phyloP scores from a whole-genome alignment of 495 filamentous ascomycete species.

The Mytilinidion resinicola region DNA sequence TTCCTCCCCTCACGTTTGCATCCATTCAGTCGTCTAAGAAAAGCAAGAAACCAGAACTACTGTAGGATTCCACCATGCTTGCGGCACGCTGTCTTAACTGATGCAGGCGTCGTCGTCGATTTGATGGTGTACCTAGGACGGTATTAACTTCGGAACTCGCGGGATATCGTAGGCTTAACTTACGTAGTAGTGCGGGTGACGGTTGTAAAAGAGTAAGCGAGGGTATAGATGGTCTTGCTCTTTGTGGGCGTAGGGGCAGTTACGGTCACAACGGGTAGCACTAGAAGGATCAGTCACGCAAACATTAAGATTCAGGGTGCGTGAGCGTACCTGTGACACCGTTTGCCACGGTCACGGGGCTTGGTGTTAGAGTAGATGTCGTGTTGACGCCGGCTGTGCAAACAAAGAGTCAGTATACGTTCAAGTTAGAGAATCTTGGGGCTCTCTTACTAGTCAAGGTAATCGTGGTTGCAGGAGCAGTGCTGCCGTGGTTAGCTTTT shows the following conservation, averaged over 20 bases:
- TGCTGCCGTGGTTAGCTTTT: slow-evolving; percentile 1
- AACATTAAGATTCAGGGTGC: too few relatives aligned
- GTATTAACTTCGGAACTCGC: not conserved
- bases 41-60: not conserved
- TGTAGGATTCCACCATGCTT: slow-evolving; percentile 19
- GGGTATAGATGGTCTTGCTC: slow-evolving; percentile 16
- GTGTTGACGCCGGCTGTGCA: not conserved
- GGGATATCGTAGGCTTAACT: not conserved
- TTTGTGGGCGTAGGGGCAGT: slow-evolving; percentile 29
- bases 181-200: slow-evolving; percentile 18
- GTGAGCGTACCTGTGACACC: too few relatives aligned
- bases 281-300: too few relatives aligned
- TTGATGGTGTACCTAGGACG: slow-evolving; percentile 10
- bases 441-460: slow-evolving; percentile 18
- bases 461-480: slow-evolving; percentile 21
- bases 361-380: slow-evolving; percentile 19
- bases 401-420: not conserved
- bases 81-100: slow-evolving; percentile 17
- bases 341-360: slow-evolving; percentile 28
- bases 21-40: not conserved
- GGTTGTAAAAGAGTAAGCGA: slow-evolving; percentile 20
- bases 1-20: too few relatives aligned
- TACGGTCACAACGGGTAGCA: slow-evolving; percentile 14
- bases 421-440: not conserved
- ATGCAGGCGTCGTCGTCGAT: slow-evolving; percentile 18